Base-by-base conservation (phyloP, 345 rosid species). In the Rhodamnia argentea region DNA sequence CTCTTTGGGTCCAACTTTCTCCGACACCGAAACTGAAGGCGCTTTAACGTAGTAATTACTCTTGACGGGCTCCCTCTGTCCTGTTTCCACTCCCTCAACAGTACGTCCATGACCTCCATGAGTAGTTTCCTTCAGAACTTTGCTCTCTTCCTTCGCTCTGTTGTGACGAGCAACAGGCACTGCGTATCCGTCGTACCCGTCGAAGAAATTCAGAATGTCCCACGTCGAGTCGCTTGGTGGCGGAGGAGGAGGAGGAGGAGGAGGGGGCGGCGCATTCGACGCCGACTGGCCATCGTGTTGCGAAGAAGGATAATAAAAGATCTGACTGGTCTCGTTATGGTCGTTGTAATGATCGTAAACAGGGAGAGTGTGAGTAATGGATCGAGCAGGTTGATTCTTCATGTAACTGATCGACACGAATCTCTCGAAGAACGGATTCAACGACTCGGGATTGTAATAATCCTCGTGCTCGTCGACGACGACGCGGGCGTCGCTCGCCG, bases 151-250 rank as follows among this genome's bases (percentile, higher is more conserved):
- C 62, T 76, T 57, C 52, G 58, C 42, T 32, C 53, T 56, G 54
- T 52, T 27, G 42, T n/a, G 50, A 82, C 54, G 27, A 14, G 22
- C 83, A 6, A 54, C 29, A 6, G 74, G 53, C 59, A 24, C n/a
- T 26, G 92, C 92, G 53, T 87, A 90, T 86, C 89, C 86, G 83
- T 92, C 92, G 52, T 89, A 91, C 11, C 92, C 59, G 37, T 92
- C 94, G n/a, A 94, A 94, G 86, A 95, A 90, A 85, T 93, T 94
- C 57, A 95, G 85, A 76, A 94, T 92, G 87, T 94, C 96, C 98
- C 98, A 95, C 9, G 89, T 84, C 84, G 92, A 91, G 83, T 87
- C 89, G 44, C 84, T 87, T 7, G 92, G 90, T 20, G 90, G 86
- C 12, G 93, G 86, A 18, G 96, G 95, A 0, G 94, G 96, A 42